Conservation (phyloP, 352 stramenopile genomes). For the Phytopythium chamaehyphon region DNA sequence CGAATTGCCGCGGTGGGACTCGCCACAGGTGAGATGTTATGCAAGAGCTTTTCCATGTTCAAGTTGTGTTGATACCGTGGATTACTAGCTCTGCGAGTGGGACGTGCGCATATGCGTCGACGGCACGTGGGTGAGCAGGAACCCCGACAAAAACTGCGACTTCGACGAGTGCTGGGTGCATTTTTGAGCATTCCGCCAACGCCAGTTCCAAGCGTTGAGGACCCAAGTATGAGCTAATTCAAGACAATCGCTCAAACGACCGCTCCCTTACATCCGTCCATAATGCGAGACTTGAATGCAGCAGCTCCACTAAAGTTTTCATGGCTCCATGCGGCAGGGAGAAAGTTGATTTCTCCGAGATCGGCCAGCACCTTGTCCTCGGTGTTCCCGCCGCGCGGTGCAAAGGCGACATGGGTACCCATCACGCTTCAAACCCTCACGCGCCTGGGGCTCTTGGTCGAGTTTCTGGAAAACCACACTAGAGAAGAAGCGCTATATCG, state of each 20-base stretch:
- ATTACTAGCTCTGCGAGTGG: slow-evolving; percentile 44
- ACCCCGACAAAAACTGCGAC: slow-evolving; percentile 32
- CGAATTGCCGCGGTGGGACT: slow-evolving; percentile 12
- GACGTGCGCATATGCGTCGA: slow-evolving; percentile 59
- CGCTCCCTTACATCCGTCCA: too few species aligned
- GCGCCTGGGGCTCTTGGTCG: slow-evolving; percentile 31
- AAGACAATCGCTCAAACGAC: too few species aligned
- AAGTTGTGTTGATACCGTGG: background rate
- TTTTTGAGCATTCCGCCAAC: too few species aligned
- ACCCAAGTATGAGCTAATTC: too few species aligned
- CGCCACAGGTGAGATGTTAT: slow-evolving; percentile 30
- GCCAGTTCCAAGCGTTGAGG: too few species aligned
- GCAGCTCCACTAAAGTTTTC: too few species aligned
- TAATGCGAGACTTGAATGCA: too few species aligned
- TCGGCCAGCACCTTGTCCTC: background rate
- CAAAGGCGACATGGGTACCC: background rate
- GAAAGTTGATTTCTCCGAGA: background rate
- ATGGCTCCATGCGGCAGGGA: background rate
- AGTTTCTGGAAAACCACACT: slow-evolving; percentile 39
- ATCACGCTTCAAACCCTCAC: slow-evolving; percentile 33
- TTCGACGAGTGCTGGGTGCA: slow-evolving; percentile 49
- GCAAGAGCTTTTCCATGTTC: background rate
- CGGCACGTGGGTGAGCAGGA: slow-evolving; percentile 62
- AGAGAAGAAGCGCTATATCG: slow-evolving; percentile 51
- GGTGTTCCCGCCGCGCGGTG: background rate